phyloP scores from a whole-genome alignment of 2,329 filamentous ascomycete species.

The Sporothrix pallida region DNA sequence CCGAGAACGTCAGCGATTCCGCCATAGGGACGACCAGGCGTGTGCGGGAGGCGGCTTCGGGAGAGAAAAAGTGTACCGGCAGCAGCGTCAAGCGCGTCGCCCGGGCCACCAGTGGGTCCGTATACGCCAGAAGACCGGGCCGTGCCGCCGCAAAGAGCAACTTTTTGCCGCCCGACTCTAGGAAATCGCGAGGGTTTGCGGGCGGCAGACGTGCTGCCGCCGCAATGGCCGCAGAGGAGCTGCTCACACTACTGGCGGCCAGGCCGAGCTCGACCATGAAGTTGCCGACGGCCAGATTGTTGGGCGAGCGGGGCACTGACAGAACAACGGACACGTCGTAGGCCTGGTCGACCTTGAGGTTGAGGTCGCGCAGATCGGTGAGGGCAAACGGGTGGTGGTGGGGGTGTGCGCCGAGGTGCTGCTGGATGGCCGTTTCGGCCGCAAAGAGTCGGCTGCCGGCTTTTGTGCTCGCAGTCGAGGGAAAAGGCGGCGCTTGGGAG shows the following conservation, averaged over 20 bases:
- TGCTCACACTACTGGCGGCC: slow-evolving; percentile 48
- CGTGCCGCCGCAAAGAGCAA: slow-evolving; percentile 70
- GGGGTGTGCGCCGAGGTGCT: not conserved
- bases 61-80: slow-evolving; percentile 71
- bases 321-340: slow-evolving; percentile 85
- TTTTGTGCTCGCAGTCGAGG: not conserved
- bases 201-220: slow-evolving; percentile 42
- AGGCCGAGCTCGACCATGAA: slow-evolving; percentile 90
- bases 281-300: slow-evolving; percentile 80
- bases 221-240: slow-evolving; percentile 20
- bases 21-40: slow-evolving; percentile 72
- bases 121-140: slow-evolving; percentile 79
- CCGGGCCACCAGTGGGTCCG: slow-evolving; percentile 69
- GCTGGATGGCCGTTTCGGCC: slow-evolving; percentile 22
- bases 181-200: slow-evolving; percentile 42
- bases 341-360: slow-evolving; percentile 72
- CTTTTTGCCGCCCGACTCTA: slow-evolving; percentile 45
- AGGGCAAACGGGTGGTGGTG: slow-evolving; percentile 61
- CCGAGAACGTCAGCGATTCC: slow-evolving; percentile 70
- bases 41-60: slow-evolving; percentile 65
- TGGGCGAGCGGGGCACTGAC: slow-evolving; percentile 75
- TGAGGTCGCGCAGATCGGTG: slow-evolving; percentile 52
- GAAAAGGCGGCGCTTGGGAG: slow-evolving; percentile 48
- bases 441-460: slow-evolving; percentile 12
- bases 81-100: slow-evolving; percentile 67